These are phyloP conservation scores for Candida namnaoensis DNA, from an alignment of 805 yeast species.

Conservation along the genomic window DNA sequence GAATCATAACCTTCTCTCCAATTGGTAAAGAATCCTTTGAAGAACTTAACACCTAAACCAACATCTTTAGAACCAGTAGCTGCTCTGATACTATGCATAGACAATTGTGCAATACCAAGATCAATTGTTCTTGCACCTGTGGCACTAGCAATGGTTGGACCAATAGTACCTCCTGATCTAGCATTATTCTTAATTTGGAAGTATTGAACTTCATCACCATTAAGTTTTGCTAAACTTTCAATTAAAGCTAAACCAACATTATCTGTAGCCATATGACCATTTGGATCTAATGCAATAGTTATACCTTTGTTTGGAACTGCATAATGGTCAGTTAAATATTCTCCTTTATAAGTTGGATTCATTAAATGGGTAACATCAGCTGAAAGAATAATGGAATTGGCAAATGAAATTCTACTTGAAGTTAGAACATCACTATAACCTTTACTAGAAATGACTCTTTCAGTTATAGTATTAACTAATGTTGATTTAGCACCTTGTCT, in stretches of 20 bases:
- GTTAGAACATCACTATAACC: conserved; percentile 10
- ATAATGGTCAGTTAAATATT: conserved; percentile 68
- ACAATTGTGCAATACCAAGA: conserved; percentile 73
- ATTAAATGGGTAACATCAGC: conserved; percentile 81
- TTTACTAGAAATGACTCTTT: conserved; percentile 37
- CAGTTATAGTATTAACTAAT: conserved; percentile 53
- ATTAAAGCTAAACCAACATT: conserved; percentile 60
- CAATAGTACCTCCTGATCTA: conserved; percentile 85
- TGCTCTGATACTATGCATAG: conserved; percentile 85
- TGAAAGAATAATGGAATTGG: conserved; percentile 72
- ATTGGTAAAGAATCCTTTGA: conserved; percentile 55
- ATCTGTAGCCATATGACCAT: conserved; percentile 81
- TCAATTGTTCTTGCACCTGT: conserved; percentile 76
- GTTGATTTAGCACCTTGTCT: conserved; percentile 83
- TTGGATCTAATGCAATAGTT: conserved; percentile 64
- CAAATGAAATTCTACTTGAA: conserved; percentile 36
- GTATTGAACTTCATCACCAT: conserved; percentile 63
- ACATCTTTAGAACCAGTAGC: conserved; percentile 72
- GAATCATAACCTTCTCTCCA: conserved; percentile 56
- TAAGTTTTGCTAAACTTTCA: conserved; percentile 58
- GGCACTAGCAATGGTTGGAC: conserved; percentile 55
- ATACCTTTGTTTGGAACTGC: conserved; percentile 77
- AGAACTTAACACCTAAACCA: conserved; percentile 65
- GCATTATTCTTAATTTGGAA: conserved; percentile 84
- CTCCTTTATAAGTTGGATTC: conserved; percentile 68